phyloP scores from a whole-genome alignment of 2,329 filamentous ascomycete genomes.

The Westerdykella aurantiaca region DNA sequence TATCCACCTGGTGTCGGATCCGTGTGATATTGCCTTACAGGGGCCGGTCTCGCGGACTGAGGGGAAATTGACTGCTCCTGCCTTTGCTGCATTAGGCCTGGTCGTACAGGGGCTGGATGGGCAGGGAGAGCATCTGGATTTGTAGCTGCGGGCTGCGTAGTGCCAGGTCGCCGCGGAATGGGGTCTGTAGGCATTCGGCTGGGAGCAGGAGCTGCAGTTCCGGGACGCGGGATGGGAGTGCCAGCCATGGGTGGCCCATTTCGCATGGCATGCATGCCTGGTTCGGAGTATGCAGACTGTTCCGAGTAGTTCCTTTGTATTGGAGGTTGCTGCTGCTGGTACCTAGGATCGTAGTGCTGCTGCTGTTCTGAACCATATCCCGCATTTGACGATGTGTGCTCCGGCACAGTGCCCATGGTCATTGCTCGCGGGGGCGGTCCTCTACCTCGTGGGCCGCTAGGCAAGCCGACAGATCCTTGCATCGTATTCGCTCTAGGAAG shows the following conservation, averaged over 20 bases:
- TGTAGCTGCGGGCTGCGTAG: conserved; percentile 31
- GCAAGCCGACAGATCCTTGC: conserved; percentile 13
- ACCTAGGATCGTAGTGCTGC: conserved; percentile 25
- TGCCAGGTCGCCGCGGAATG: conserved; percentile 33
- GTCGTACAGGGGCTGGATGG: conserved; percentile 52
- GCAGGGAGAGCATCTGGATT: conserved; percentile 53
- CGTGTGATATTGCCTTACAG: conserved; percentile 49
- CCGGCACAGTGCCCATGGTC: conserved; percentile 10
- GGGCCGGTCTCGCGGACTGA: conserved; percentile 42
- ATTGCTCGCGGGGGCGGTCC: conserved; percentile 23
- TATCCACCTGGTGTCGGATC: conserved; percentile 36
- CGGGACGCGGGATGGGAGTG: conserved; percentile 22
- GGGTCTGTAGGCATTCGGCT: conserved; percentile 24
- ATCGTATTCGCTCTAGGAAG: conserved; percentile 47
- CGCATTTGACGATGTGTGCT: conserved; percentile 12
- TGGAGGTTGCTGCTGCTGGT: conserved; percentile 24
- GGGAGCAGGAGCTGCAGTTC: conserved; percentile 27
- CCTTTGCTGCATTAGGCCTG: conserved; percentile 43
- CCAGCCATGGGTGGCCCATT: conserved; percentile 24
- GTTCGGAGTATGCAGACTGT: conserved; percentile 34
- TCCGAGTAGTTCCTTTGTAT: conserved; percentile 31
- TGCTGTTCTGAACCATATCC: conserved; percentile 16
- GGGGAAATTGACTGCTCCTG: conserved; percentile 13
- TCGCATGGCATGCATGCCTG: conserved; percentile 27
- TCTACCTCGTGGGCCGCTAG: conserved; percentile 24